Evolutionary conservation across 805 yeast species (phyloP).

Genomic region (Saturnispora quitensis): DNA sequence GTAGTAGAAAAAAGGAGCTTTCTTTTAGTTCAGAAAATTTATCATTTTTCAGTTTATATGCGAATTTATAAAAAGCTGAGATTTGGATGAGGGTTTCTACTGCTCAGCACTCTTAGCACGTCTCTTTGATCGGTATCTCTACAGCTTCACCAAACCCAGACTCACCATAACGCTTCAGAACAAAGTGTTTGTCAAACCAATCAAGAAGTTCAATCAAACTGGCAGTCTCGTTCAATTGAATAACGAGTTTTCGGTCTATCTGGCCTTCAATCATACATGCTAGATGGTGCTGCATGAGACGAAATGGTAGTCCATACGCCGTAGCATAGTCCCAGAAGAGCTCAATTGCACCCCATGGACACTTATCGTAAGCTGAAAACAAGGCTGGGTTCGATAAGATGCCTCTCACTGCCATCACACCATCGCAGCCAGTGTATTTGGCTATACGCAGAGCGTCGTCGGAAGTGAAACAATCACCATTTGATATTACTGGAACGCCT

Average conservation of each 20-base stretch:
- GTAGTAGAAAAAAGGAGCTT: not conserved
- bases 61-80: not conserved
- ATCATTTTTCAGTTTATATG: not conserved
- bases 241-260: constrained; percentile 38
- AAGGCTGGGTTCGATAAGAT: constrained; percentile 77
- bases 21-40: not conserved
- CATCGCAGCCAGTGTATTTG: constrained; percentile 67
- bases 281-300: constrained; percentile 79
- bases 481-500: constrained; percentile 81
- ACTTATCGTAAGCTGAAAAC: constrained; percentile 59
- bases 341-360: constrained; percentile 93
- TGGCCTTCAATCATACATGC: constrained; percentile 71
- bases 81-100: not conserved
- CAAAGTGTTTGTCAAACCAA: constrained; percentile 71
- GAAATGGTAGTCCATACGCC: constrained; percentile 76
- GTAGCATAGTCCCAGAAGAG: constrained; percentile 70
- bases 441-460: constrained; percentile 59
- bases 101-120: not conserved
- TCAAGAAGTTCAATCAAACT: constrained; percentile 60
- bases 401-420: constrained; percentile 95
- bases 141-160: constrained; percentile 50
- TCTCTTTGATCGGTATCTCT: constrained; percentile 17
- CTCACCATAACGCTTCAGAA: constrained; percentile 58
- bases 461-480: constrained; percentile 82
- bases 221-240: constrained; percentile 54